Base-by-base conservation (phyloP, 345 rosid species). In the Geranium brycei region DNA sequence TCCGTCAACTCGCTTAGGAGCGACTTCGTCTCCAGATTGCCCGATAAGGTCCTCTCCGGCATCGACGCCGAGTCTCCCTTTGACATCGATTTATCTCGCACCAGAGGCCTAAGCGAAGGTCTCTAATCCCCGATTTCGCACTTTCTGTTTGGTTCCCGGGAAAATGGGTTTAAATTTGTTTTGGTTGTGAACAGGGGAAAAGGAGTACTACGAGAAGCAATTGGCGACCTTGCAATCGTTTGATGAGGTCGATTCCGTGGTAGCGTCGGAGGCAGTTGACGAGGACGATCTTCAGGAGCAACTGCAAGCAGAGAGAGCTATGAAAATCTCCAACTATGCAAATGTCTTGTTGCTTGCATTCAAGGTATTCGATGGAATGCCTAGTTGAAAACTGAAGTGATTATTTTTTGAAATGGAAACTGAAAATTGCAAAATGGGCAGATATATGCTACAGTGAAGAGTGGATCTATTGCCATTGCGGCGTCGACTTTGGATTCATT, bases 401-500 rank as follows among this genome's bases (percentile, higher is more conserved):
- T 23, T 23, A 23, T 23, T 23, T 23, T 23, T 23, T 0, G 28
- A 23, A 23, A 23, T 23, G 28, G 28, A 23, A 23, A 23, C 2
- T 35, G 41, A 4, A 35, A 7, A 35, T 35, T 35, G 10, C 10
- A 4, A 35, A 4, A 35, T 35, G 41, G 41, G 62, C 81, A 92
- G 96, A 72, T 86, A 11, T 92, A 80, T 75, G 99, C 97, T 31
- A 89, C 97, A 1, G 23, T 92, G 59, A 82, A 62, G 82, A 89
- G 90, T 78, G 99, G 91, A 77, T 92, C 99, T 15, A 69, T 89
- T 70, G 99, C 98, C 17, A 83, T 92, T 72, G 98, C 97, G 59
- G 98, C 98, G 23, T 92, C 98, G 0, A 92, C 98, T 12, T 75
- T 92, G 16, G 98, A 92, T 77, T 92, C 98, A 59, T 77, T 92